Evolutionary conservation across 2,329 filamentous ascomycete genomes (phyloP).

Genomic region (Esteya vermicola): DNA sequence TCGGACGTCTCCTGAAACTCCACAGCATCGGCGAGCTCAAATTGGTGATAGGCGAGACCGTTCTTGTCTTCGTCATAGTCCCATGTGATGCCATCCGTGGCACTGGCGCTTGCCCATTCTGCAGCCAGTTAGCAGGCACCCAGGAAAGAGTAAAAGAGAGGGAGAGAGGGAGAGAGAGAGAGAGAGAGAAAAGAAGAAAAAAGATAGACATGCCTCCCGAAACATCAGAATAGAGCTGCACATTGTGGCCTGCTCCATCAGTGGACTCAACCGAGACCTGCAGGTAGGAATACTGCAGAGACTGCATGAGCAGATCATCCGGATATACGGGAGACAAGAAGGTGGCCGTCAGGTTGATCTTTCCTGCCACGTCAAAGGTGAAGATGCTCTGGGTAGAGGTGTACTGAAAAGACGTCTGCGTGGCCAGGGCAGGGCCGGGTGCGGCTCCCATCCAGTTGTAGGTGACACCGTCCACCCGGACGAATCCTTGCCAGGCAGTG

Average conservation of each 20-base stretch:
- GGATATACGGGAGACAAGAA: constrained; percentile 60
- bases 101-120: constrained; percentile 62
- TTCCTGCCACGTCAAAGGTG: constrained; percentile 46
- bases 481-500: constrained; percentile 53
- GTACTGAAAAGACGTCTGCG: constrained; percentile 52
- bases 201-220: constrained; percentile 39
- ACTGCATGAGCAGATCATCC: constrained; percentile 51
- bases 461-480: constrained; percentile 49
- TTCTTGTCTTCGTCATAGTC: constrained; percentile 31
- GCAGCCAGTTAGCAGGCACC: background rate
- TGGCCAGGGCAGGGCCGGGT: constrained; percentile 30
- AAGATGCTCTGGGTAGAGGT: constrained; percentile 62
- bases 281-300: constrained; percentile 57
- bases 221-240: constrained; percentile 61
- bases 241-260: constrained; percentile 47
- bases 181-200: background rate
- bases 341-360: constrained; percentile 50
- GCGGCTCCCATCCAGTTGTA: constrained; percentile 57
- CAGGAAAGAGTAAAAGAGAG: no score
- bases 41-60: constrained; percentile 48
- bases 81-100: constrained; percentile 44
- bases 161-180: no score
- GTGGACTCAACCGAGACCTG: constrained; percentile 46
- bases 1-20: constrained; percentile 53
- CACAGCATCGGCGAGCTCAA: constrained; percentile 46